phyloP scores from a whole-genome alignment of 2,329 filamentous ascomycete species.

The Pezicula rhizophila region DNA sequence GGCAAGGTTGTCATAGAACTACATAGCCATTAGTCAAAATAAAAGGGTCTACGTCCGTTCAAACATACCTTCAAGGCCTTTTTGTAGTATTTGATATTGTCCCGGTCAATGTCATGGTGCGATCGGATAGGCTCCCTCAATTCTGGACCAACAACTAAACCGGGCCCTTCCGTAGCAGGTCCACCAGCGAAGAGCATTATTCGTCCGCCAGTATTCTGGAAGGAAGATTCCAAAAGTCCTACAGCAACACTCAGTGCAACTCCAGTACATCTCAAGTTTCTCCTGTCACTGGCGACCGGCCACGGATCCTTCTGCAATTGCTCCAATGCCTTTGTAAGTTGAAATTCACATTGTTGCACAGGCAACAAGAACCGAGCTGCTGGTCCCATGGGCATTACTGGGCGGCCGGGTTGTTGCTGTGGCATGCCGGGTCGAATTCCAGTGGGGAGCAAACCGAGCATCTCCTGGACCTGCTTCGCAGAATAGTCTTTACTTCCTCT shows the following conservation, averaged over 20 bases:
- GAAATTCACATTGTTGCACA: constrained; percentile 92
- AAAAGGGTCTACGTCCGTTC: background rate
- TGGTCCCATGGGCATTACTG: constrained; percentile 68
- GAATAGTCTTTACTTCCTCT: constrained; percentile 95
- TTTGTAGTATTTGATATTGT: constrained; percentile 99
- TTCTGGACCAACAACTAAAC: constrained; percentile 94
- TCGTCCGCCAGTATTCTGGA: constrained; percentile 88
- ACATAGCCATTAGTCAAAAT: constrained; percentile 6
- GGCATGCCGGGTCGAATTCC: constrained; percentile 63
- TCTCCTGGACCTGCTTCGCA: constrained; percentile 99
- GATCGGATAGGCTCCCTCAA: constrained; percentile 94
- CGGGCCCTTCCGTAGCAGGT: constrained; percentile 89
- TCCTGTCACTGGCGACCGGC: constrained; percentile 91
- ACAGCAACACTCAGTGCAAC: constrained; percentile 95
- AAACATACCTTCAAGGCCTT: constrained; percentile 80
- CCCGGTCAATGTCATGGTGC: constrained; percentile 96
- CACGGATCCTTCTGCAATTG: constrained; percentile 95
- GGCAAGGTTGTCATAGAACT: constrained; percentile 92
- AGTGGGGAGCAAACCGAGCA: constrained; percentile 78
- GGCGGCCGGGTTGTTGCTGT: constrained; percentile 69
- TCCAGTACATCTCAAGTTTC: constrained; percentile 85
- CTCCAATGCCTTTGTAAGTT: constrained; percentile 92
- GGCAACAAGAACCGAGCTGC: constrained; percentile 88
- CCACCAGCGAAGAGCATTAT: constrained; percentile 98
- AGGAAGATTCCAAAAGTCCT: constrained; percentile 86